These are phyloP conservation scores for Pogostemon cablin DNA, from an alignment of 257 asterid genomes.

Conservation along the genomic window DNA sequence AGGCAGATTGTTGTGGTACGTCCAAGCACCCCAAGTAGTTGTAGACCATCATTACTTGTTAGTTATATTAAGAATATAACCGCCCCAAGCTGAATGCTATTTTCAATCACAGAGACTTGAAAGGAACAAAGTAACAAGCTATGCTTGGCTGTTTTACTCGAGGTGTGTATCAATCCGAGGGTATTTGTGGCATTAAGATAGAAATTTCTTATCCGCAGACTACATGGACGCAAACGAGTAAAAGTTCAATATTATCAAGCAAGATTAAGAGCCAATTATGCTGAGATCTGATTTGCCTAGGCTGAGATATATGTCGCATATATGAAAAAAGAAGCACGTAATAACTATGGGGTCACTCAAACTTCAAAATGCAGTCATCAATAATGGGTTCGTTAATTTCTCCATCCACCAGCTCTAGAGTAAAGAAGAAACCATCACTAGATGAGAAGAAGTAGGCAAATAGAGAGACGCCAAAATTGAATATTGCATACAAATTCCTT, in stretches of 20 bases:
- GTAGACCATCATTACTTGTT: too few relatives aligned
- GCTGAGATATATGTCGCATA: not conserved
- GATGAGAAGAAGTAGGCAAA: not conserved
- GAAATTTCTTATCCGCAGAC: too few relatives aligned
- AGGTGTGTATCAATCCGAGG: too few relatives aligned
- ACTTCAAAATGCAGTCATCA: too few relatives aligned
- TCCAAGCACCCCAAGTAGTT: too few relatives aligned
- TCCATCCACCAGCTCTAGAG: not conserved
- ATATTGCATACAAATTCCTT: slow-evolving; percentile 34
- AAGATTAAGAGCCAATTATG: not conserved
- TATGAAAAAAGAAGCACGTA: not conserved
- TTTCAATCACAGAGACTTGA: too few relatives aligned
- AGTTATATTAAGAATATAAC: too few relatives aligned
- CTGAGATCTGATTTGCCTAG: not conserved
- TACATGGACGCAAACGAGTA: too few relatives aligned
- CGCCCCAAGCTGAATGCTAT: too few relatives aligned
- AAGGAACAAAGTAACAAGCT: not conserved
- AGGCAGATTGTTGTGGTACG: too few relatives aligned
- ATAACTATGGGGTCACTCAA: too few relatives aligned
- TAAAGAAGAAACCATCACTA: not conserved
- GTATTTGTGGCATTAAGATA: too few relatives aligned
- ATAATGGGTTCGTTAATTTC: not conserved
- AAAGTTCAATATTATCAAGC: not conserved
- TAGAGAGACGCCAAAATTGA: not conserved
- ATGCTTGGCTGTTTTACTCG: not conserved